A percentile compares a stretch with the other conserved stretches of the same genome.
phyloP scores from a whole-genome alignment of 163 green algal genomes.

The Trebouxia gelatinosa region DNA sequence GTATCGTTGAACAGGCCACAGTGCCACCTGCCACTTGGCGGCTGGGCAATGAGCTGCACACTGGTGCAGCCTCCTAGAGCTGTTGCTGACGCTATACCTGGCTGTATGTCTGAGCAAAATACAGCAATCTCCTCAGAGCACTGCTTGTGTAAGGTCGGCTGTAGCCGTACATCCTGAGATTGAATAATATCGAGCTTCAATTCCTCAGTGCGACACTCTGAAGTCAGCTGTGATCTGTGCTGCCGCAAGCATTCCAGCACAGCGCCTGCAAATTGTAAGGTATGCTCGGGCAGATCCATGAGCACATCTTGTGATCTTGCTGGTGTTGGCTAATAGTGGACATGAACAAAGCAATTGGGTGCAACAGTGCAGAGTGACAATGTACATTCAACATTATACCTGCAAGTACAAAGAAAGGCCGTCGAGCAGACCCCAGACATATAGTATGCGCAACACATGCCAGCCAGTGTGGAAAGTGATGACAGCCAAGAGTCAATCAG shows the following conservation, averaged over 20 bases:
- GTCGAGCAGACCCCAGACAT: too few species aligned
- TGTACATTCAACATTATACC: too few species aligned
- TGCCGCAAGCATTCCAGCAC: slow-evolving; percentile 72
- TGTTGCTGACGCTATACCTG: not conserved
- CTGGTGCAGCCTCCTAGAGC: not conserved
- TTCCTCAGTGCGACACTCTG: slow-evolving; percentile 67
- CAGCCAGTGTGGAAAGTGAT: not conserved
- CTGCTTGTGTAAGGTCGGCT: slow-evolving; percentile 71
- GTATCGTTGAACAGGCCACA: too few species aligned
- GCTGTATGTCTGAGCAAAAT: slow-evolving; percentile 62
- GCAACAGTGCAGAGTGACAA: too few species aligned
- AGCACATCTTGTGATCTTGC: too few species aligned
- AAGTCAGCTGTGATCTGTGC: slow-evolving; percentile 56
- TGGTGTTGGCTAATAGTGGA: too few species aligned
- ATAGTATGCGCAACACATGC: not conserved
- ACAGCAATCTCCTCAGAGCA: slow-evolving; percentile 75
- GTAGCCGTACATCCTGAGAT: slow-evolving; percentile 69
- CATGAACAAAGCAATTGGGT: too few species aligned
- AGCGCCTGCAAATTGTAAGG: too few species aligned
- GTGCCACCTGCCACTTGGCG: not conserved
- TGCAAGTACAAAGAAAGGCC: too few species aligned
- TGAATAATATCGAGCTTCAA: slow-evolving; percentile 71
- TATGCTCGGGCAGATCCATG: too few species aligned
- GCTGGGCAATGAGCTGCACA: not conserved
- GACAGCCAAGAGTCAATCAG: not conserved